Conservation (phyloP, 2,329 filamentous ascomycete genomes). For the Dactylellina leptospora region DNA sequence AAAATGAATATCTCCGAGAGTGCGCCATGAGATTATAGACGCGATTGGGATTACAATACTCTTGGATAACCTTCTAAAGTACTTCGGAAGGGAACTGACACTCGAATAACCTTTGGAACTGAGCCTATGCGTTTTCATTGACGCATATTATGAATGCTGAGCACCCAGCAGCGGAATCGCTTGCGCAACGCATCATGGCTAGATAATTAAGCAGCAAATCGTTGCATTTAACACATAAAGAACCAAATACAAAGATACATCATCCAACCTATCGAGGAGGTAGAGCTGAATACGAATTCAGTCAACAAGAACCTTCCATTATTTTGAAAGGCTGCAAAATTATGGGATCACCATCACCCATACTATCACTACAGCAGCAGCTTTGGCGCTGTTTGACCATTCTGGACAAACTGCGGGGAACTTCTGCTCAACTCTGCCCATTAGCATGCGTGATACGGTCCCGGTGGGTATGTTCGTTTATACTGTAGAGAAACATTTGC, state of each 20-base stretch:
- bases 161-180: neutral
- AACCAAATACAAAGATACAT: neutral
- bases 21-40: constrained; percentile 23
- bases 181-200: no score
- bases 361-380: neutral
- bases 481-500: no score
- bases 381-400: neutral
- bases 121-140: neutral
- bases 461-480: no score
- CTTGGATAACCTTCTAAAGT: constrained; percentile 14
- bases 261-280: neutral
- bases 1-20: constrained; percentile 3
- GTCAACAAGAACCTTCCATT: neutral
- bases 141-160: neutral
- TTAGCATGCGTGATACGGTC: neutral
- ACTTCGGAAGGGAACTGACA: neutral
- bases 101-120: neutral
- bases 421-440: neutral
- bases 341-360: neutral
- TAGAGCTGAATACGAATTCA: neutral
- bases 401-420: neutral
- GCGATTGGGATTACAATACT: constrained; percentile 15
- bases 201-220: no score
- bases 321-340: neutral
- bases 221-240: neutral